phyloP scores from a whole-genome alignment of 2,329 filamentous ascomycete genomes.

The Colletotrichum neosansevieriae region DNA sequence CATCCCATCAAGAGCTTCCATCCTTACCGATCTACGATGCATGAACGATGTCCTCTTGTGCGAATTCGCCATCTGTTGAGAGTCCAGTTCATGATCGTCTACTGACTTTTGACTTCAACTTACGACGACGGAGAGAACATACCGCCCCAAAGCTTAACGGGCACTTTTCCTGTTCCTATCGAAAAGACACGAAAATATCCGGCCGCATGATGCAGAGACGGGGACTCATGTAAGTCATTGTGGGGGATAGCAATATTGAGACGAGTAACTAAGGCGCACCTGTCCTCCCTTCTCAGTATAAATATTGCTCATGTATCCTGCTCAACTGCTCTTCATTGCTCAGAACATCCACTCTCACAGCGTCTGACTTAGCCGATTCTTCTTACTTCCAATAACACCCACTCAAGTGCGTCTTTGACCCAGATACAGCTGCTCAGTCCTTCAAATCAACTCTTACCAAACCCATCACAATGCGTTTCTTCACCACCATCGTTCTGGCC shows the following conservation, averaged over 20 bases:
- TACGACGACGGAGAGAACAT: background rate
- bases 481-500: background rate
- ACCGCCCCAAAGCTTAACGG: background rate
- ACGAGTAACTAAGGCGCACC: background rate
- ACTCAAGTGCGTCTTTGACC: background rate
- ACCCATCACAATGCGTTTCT: slow-evolving; percentile 16
- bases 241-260: background rate
- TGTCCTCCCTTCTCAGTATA: background rate
- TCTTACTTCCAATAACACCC: background rate
- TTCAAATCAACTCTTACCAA: background rate
- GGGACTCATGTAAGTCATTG: background rate
- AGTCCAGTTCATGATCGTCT: background rate
- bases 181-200: background rate
- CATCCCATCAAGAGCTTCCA: background rate
- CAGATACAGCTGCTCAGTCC: background rate
- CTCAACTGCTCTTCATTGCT: too few species aligned
- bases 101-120: slow-evolving; percentile 2
- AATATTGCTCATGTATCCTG: too few species aligned
- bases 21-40: slow-evolving; percentile 2
- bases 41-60: background rate
- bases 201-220: background rate
- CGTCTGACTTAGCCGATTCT: too few species aligned
- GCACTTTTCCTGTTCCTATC: slow-evolving; percentile 11
- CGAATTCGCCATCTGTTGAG: background rate
- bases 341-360: too few species aligned